These are phyloP conservation scores for Alternaria sp. DNA, from an alignment of 2,329 filamentous ascomycete genomes.

Conservation along the genomic window DNA sequence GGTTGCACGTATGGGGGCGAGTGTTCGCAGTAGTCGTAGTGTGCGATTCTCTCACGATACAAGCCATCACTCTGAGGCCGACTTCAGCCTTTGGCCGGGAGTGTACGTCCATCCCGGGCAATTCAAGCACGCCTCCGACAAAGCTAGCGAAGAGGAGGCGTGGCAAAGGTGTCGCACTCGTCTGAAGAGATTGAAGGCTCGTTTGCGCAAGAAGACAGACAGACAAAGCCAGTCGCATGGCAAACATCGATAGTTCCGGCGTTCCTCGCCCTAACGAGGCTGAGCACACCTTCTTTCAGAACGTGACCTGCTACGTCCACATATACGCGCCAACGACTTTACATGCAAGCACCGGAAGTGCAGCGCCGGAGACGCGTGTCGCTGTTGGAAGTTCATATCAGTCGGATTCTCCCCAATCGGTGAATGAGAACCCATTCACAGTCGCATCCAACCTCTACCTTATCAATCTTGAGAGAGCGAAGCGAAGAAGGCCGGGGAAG, in stretches of 20 bases:
- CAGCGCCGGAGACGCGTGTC: not conserved
- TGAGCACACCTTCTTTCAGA: constrained; percentile 8
- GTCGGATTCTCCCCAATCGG: not conserved
- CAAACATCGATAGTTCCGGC: constrained; percentile 12
- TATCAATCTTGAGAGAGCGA: not conserved
- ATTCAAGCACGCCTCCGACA: constrained; percentile 25
- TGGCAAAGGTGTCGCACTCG: constrained; percentile 32
- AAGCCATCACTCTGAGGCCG: constrained; percentile 10
- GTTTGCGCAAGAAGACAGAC: constrained; percentile 3
- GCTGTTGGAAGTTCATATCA: not conserved
- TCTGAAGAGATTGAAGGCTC: constrained; percentile 20
- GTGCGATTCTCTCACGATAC: constrained; percentile 10
- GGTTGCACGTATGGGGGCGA: not conserved
- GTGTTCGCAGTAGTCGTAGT: constrained; percentile 9
- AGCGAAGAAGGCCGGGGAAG: constrained; percentile 11
- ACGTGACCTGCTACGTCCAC: constrained; percentile 19
- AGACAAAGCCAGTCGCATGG: constrained; percentile 10
- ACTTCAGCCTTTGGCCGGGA: constrained; percentile 32
- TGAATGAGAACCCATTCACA: not conserved
- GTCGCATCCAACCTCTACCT: constrained; percentile 1
- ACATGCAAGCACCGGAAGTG: not conserved
- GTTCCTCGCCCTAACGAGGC: constrained; percentile 10
- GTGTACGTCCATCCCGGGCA: constrained; percentile 35
- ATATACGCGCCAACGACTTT: constrained; percentile 23
- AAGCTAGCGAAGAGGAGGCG: constrained; percentile 23